phyloP scores from a whole-genome alignment of 345 rosid genomes.

The Corchorus capsularis region DNA sequence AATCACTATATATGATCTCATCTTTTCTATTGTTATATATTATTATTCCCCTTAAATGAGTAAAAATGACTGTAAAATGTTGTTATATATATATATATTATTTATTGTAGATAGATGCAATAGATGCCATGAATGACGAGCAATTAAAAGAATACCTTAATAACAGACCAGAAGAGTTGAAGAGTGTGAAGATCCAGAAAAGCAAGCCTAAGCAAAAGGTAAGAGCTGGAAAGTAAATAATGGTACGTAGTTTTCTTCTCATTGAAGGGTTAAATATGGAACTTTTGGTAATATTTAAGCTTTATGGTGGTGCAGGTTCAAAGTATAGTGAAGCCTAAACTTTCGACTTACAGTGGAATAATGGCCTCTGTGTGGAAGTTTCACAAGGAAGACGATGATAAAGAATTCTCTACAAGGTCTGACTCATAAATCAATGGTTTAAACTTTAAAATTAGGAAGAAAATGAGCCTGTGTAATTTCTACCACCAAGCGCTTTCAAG shows the following conservation, averaged over 20 bases:
- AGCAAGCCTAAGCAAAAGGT: slow-evolving; percentile 28
- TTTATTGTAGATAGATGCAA: slow-evolving; percentile 23
- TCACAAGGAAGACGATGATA: slow-evolving; percentile 32
- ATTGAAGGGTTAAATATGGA: background rate
- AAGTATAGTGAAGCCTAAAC: slow-evolving; percentile 19
- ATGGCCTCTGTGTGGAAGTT: slow-evolving; percentile 51
- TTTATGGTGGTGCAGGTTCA: slow-evolving; percentile 23
- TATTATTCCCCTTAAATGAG: background rate
- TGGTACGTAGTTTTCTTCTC: no score
- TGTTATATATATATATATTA: no score
- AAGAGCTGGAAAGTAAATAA: background rate
- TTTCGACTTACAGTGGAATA: slow-evolving; percentile 30
- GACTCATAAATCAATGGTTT: background rate
- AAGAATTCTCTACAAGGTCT: background rate
- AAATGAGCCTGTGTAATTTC: background rate
- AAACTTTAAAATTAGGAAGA: background rate
- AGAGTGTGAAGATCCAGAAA: slow-evolving; percentile 15
- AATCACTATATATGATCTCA: background rate
- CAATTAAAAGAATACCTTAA: slow-evolving; percentile 35
- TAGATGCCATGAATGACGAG: slow-evolving; percentile 39
- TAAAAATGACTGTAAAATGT: background rate
- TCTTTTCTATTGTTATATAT: background rate
- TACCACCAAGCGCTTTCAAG: background rate
- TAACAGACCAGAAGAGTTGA: slow-evolving; percentile 31
- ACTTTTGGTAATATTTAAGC: background rate